These are phyloP conservation scores for Isoetes engelmannii DNA, from an alignment of 83 land plant genomes.

Conservation along the genomic window DNA sequence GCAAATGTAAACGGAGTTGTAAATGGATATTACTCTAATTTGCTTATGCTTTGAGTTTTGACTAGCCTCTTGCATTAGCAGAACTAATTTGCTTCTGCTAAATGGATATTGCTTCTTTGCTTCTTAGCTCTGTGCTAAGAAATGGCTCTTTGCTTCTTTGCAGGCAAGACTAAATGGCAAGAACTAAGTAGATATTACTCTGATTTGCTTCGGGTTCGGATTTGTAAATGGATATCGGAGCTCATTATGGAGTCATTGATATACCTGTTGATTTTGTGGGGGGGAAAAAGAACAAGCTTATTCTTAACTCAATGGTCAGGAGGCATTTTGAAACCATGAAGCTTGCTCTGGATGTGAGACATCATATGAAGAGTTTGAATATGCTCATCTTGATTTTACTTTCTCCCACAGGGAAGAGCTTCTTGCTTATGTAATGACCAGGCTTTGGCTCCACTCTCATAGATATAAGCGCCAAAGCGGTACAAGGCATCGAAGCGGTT, in stretches of 20 bases:
- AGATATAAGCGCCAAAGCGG: slow-evolving; percentile 19
- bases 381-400: slow-evolving; percentile 93
- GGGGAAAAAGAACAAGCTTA: slow-evolving; percentile 69
- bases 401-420: slow-evolving; percentile 89
- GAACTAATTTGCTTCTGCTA: too few species aligned
- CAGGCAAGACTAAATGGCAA: too few species aligned
- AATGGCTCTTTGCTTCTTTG: too few species aligned
- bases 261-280: slow-evolving; percentile 87
- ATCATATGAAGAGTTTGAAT: slow-evolving; percentile 86
- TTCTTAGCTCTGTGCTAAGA: too few species aligned
- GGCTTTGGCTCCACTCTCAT: slow-evolving; percentile 31
- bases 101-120: too few species aligned
- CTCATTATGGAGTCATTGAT: slow-evolving; percentile 60
- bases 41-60: too few species aligned
- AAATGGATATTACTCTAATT: too few species aligned
- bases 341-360: slow-evolving; percentile 49
- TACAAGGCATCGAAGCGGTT: slow-evolving; percentile 12
- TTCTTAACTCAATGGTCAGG: slow-evolving; percentile 72
- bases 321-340: slow-evolving; percentile 72
- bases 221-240: slow-evolving; percentile 77
- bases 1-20: too few species aligned
- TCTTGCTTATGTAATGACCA: slow-evolving; percentile 76
- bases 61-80: too few species aligned
- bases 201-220: too few species aligned
- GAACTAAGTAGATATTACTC: too few species aligned